These are phyloP conservation scores for Medicago arabica DNA, from an alignment of 306 rosid species.

Conservation along the genomic window DNA sequence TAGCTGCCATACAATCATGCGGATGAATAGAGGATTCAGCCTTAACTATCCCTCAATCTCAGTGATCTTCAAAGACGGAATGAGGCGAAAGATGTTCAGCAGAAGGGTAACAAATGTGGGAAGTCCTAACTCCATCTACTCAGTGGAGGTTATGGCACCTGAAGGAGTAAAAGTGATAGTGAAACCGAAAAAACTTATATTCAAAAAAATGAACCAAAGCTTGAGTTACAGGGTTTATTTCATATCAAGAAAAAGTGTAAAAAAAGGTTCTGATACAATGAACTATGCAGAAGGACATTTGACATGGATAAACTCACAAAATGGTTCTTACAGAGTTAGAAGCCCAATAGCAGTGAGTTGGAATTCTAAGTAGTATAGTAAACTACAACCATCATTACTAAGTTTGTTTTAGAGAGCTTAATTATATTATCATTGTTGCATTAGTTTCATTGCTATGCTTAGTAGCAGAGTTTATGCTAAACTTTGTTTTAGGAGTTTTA, in stretches of 20 bases:
- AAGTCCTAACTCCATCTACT: conserved; percentile 69
- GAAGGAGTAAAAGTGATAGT: conserved; percentile 72
- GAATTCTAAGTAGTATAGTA: conserved; percentile 48
- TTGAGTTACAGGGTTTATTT: conserved; percentile 70
- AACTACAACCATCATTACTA: neutral
- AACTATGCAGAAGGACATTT: conserved; percentile 70
- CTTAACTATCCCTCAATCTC: conserved; percentile 89
- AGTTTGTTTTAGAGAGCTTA: conserved; percentile 16
- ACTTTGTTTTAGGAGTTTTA: conserved; percentile 44
- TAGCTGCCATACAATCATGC: conserved; percentile 57
- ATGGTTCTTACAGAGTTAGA: conserved; percentile 64
- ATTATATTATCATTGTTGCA: conserved; percentile 22
- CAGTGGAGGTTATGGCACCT: conserved; percentile 71
- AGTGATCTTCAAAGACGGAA: conserved; percentile 59
- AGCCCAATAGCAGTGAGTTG: conserved; percentile 89
- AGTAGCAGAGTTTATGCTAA: conserved; percentile 32
- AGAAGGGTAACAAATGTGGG: conserved; percentile 79
- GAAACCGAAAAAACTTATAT: conserved; percentile 62
- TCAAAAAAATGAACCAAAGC: conserved; percentile 58
- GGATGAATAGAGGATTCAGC: conserved; percentile 73
- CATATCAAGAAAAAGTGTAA: conserved; percentile 61
- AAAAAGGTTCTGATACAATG: conserved; percentile 23
- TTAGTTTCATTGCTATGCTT: conserved; percentile 47
- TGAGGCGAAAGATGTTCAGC: conserved; percentile 53
- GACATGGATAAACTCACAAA: conserved; percentile 67